Percentiles rank a stretch among this genome's conserved stretches.
These are phyloP conservation scores for Aspergillus viridinutans DNA, from an alignment of 2,329 filamentous ascomycete species.

Conservation along the genomic window DNA sequence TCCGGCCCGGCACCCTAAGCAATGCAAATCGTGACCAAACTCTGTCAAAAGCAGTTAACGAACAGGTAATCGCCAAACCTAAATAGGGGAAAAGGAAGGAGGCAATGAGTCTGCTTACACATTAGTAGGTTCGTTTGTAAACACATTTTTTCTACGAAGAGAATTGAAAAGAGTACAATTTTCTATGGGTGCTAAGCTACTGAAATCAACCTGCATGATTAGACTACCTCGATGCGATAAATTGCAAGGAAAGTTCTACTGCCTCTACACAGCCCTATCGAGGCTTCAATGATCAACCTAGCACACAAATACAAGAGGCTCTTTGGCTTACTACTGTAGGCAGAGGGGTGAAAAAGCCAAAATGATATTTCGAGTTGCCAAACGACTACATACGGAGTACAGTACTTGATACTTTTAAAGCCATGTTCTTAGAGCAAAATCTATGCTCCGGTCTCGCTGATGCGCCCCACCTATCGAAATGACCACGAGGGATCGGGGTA, in stretches of 20 bases:
- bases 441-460: not conserved
- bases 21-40: conserved; percentile 18
- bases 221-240: not conserved
- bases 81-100: not conserved
- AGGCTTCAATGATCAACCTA: not conserved
- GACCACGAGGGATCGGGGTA: not conserved
- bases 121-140: not conserved
- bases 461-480: not conserved
- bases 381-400: not conserved
- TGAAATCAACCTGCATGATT: not conserved
- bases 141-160: not conserved
- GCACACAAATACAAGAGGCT: not conserved
- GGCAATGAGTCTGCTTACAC: not conserved
- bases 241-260: not conserved
- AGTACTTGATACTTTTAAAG: not conserved
- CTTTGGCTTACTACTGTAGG: not conserved
- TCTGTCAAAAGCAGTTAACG: not conserved
- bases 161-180: not conserved
- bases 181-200: not conserved
- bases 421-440: not conserved
- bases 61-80: conserved; percentile 1
- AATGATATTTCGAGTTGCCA: not conserved
- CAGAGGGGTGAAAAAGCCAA: not conserved
- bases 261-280: not conserved
- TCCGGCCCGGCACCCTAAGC: conserved; percentile 23